Conservation (phyloP, 2,329 filamentous ascomycete species). For the Colletotrichum gloeosporioides region DNA sequence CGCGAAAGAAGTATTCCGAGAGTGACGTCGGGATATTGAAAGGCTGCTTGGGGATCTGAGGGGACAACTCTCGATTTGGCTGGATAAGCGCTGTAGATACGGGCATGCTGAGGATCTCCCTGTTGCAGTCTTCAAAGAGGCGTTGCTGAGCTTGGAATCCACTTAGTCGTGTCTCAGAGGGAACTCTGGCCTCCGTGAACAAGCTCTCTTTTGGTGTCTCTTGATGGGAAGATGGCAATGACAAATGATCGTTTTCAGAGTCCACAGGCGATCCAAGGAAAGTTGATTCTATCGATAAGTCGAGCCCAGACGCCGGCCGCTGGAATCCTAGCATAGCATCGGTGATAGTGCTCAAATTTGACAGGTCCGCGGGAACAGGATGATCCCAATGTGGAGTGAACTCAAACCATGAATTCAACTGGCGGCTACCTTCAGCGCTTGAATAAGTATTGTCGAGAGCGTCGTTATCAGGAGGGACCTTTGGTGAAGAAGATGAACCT, state of each 20-base stretch:
- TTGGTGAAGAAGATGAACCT: accelerated
- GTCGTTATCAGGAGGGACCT: accelerated
- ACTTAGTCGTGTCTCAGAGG: accelerated
- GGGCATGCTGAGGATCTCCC: accelerated
- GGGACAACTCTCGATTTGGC: accelerated
- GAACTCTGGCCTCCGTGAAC: accelerated
- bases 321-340: neutral
- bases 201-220: accelerated
- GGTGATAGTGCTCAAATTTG: neutral
- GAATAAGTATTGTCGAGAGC: accelerated
- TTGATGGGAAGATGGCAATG: neutral
- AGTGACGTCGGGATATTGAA: constrained; percentile 13
- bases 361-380: neutral
- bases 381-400: neutral
- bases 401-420: neutral
- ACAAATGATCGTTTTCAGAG: accelerated
- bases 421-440: neutral
- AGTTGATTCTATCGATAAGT: accelerated
- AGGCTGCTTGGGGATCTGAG: neutral
- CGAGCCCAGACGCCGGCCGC: accelerated
- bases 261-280: accelerated
- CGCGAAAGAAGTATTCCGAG: constrained; percentile 26
- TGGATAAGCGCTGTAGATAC: accelerated
- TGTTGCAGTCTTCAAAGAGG: neutral
- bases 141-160: accelerated